Conservation (phyloP, 2,329 filamentous ascomycete genomes). For the Fusarium floridanum region DNA sequence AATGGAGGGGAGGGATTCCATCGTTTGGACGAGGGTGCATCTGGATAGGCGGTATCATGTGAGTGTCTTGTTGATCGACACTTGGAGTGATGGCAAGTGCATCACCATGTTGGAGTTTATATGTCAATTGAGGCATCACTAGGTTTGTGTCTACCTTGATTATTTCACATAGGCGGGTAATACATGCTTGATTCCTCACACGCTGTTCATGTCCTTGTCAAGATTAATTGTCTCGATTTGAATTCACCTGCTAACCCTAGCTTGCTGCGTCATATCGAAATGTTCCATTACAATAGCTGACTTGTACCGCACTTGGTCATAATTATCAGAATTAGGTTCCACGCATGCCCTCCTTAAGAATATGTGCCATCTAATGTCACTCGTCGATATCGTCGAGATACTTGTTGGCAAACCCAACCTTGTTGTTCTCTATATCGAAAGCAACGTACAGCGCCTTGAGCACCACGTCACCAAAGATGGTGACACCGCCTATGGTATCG, state of each 20-base stretch:
- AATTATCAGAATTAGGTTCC: constrained; percentile 19
- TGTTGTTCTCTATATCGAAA: constrained; percentile 67
- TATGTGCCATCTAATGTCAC: neutral
- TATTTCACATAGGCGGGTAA: constrained; percentile 32
- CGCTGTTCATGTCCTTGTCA: neutral
- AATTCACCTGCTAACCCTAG: constrained; percentile 17
- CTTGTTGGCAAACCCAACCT: constrained; percentile 61
- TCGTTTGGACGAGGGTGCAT: constrained; percentile 21
- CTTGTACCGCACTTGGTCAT: constrained; percentile 1
- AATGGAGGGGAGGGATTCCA: constrained; percentile 10
- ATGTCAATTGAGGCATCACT: constrained; percentile 14
- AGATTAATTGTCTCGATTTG: neutral
- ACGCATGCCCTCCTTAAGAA: neutral
- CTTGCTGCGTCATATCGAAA: constrained; percentile 17
- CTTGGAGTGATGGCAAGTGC: constrained; percentile 33
- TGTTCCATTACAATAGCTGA: constrained; percentile 12
- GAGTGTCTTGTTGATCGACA: neutral
- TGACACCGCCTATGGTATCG: constrained; percentile 60
- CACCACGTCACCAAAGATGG: constrained; percentile 83
- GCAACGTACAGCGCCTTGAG: constrained; percentile 83
- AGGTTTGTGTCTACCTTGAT: constrained; percentile 38
- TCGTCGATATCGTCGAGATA: constrained; percentile 45
- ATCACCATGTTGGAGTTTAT: constrained; percentile 18
- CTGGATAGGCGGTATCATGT: constrained; percentile 18
- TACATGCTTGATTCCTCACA: constrained; percentile 26